These are phyloP conservation scores for Arabidopsis suecica DNA, from an alignment of 345 rosid species.

Conservation along the genomic window DNA sequence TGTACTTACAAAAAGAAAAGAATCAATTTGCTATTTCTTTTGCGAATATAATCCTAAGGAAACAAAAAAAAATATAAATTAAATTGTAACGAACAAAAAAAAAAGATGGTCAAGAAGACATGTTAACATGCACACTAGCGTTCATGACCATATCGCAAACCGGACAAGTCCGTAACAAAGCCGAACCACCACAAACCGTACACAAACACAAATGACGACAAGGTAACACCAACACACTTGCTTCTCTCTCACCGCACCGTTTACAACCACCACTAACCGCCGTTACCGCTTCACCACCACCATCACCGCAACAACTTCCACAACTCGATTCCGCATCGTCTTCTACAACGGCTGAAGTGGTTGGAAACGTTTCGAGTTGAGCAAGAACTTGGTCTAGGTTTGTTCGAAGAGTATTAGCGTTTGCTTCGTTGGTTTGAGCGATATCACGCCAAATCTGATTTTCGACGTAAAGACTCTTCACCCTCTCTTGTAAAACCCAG, in stretches of 20 bases:
- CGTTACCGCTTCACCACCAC: slow-evolving; percentile 25
- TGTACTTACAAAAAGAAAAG: slow-evolving; percentile 5
- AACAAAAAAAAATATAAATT: not conserved
- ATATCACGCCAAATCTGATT: slow-evolving; percentile 71
- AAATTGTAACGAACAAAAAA: not conserved
- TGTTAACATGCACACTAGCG: slow-evolving; percentile 72
- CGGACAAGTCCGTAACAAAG: slow-evolving; percentile 53
- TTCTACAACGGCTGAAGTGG: slow-evolving; percentile 23
- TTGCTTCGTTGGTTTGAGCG: slow-evolving; percentile 74
- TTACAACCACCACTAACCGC: slow-evolving; percentile 47
- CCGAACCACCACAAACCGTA: slow-evolving; percentile 71
- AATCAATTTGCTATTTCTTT: slow-evolving; percentile 18
- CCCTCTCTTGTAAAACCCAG: slow-evolving; percentile 70
- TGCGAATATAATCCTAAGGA: not conserved
- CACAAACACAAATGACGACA: slow-evolving; percentile 91
- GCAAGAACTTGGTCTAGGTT: slow-evolving; percentile 69
- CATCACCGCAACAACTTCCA: slow-evolving; percentile 57
- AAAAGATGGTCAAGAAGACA: slow-evolving; percentile 43
- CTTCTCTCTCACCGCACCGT: slow-evolving; percentile 70
- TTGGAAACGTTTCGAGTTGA: slow-evolving; percentile 53
- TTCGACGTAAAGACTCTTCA: slow-evolving; percentile 57
- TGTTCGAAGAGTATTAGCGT: slow-evolving; percentile 61
- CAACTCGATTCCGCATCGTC: slow-evolving; percentile 72
- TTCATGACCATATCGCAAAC: slow-evolving; percentile 56
- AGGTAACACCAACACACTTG: slow-evolving; percentile 78